A percentile compares a stretch with the other conserved stretches of the same genome.
Evolutionary conservation across 1,139 yeast species (phyloP).

Genomic region (Hyphopichia khmerensis): DNA sequence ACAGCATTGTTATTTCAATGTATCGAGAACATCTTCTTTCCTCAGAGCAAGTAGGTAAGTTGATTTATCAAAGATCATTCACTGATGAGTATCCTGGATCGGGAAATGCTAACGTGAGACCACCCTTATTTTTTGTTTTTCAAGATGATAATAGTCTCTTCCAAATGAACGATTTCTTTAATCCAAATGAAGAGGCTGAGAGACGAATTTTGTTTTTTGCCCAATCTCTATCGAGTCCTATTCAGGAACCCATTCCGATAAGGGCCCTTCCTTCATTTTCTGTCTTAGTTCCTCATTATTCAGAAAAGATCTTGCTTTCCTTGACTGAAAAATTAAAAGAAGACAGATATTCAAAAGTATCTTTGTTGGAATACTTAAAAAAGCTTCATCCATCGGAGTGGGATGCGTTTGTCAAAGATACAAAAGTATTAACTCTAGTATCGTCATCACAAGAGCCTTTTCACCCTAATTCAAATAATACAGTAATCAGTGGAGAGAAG

Average conservation of each 20-base stretch:
- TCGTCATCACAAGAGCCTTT: conserved; percentile 4
- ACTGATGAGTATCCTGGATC: conserved; percentile 29
- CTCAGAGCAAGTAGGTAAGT: conserved; percentile 61
- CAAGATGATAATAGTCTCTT: conserved; percentile 60
- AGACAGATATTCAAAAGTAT: conserved; percentile 56
- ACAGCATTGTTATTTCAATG: conserved; percentile 72
- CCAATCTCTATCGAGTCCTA: conserved; percentile 75
- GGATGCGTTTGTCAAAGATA: conserved; percentile 70
- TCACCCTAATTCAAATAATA: no score
- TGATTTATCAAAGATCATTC: conserved; percentile 50
- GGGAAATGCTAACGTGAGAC: conserved; percentile 38
- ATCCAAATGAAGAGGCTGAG: conserved; percentile 70
- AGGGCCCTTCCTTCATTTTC: conserved; percentile 82
- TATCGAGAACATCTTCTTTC: conserved; percentile 78
- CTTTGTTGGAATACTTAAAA: conserved; percentile 73
- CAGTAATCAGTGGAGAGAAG: not conserved
- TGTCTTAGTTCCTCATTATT: conserved; percentile 81
- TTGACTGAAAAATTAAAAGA: conserved; percentile 68
- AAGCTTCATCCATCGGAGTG: conserved; percentile 70
- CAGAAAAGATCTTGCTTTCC: conserved; percentile 68
- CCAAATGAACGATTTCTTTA: conserved; percentile 40
- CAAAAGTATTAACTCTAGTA: conserved; percentile 39
- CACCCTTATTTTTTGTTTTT: conserved; percentile 71
- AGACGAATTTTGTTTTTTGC: conserved; percentile 85
- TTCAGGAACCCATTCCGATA: conserved; percentile 70